Evolutionary conservation across 2,329 filamentous ascomycete genomes (phyloP).

Genomic region (Didymella glomerata): DNA sequence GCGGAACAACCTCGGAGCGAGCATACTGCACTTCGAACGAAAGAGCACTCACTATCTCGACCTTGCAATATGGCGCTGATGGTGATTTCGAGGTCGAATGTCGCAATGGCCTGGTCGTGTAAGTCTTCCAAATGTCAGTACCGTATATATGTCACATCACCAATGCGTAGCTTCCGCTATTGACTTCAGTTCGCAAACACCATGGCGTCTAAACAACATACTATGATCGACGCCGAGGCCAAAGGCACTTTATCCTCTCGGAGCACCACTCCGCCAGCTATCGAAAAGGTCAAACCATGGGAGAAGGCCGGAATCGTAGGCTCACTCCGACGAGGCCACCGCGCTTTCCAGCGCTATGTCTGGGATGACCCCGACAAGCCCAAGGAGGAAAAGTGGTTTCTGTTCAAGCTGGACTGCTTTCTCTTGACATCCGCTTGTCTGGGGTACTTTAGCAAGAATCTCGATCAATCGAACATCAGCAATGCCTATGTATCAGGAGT

Average conservation of each 20-base stretch:
- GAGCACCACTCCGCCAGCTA: conserved; percentile 9
- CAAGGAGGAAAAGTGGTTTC: conserved; percentile 35
- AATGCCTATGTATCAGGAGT: conserved; percentile 46
- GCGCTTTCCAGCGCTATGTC: conserved; percentile 29
- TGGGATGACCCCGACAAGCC: conserved; percentile 34
- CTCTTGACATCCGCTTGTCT: conserved; percentile 37
- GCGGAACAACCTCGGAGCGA: not conserved
- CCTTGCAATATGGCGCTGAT: not conserved
- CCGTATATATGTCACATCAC: too few relatives aligned
- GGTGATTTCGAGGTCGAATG: conserved; percentile 8
- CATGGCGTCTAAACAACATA: conserved; percentile 21
- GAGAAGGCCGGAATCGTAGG: conserved; percentile 28
- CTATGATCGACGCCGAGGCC: conserved; percentile 7
- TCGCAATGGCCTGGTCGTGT: conserved; percentile 11
- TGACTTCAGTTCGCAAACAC: not conserved
- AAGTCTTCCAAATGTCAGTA: too few relatives aligned
- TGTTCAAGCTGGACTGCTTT: conserved; percentile 43
- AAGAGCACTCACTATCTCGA: not conserved
- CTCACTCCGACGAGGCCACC: conserved; percentile 23
- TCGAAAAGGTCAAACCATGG: conserved; percentile 11
- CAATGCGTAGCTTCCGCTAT: too few relatives aligned
- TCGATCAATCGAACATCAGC: conserved; percentile 39
- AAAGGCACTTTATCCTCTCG: conserved; percentile 18
- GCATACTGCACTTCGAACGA: too few relatives aligned
- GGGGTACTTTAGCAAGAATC: conserved; percentile 41